Evolutionary conservation across 192 early-diverging fungal genomes (phyloP), one percentile per base, ranked within the genome.

Genomic region (Chytriomyces sp.): DNA sequence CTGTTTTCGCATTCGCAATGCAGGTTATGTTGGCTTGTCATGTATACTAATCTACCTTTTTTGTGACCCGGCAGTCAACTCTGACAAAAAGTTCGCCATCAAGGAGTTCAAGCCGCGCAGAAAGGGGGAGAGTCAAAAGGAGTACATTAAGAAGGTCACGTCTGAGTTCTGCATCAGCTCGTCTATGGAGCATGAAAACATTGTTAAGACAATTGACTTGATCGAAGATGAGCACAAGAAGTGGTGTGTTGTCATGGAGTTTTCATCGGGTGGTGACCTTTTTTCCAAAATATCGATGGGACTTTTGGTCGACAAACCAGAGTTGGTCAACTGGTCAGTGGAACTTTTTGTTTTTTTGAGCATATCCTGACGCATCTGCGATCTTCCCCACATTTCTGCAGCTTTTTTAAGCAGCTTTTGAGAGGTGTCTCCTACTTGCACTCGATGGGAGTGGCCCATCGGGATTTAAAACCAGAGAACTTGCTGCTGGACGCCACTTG

Each of bases 131-230:
- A 86, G 90, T 7, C 80, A 97, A 88, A 94, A 93, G 82, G 94
- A 96, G 53, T 98, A 97, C 82, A 86, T 97, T 81, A 98, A 98
- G 84, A 98, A 97, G 85, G 84, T 98, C 75, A 92, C 91, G 28
- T 89, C 91, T 78, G 96, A 98, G 84, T 98, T 96, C 80, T 97
- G 96, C 83, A 97, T 98, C 73, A 92, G 92, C 61, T 96, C 95
- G 6, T 90, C 91, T 35, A 84, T 98, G 68, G 87, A 94, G 62
- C 95, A 97, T 83, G 85, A 88, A 72, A 94, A 98, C 80, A 82
- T 98, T 46, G 94, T 98, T 23, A 89, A 89, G 74, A 97, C 95
- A 7, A 87, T 97, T 23, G 96, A 98, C 83, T 82, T 98, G 67
- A 94, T 98, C 35, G 91, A 95, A 80, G 96, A 98, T 76, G 90